phyloP scores from a whole-genome alignment of 805 yeast genomes.

The Vanderwaltozyma tropicalis region DNA sequence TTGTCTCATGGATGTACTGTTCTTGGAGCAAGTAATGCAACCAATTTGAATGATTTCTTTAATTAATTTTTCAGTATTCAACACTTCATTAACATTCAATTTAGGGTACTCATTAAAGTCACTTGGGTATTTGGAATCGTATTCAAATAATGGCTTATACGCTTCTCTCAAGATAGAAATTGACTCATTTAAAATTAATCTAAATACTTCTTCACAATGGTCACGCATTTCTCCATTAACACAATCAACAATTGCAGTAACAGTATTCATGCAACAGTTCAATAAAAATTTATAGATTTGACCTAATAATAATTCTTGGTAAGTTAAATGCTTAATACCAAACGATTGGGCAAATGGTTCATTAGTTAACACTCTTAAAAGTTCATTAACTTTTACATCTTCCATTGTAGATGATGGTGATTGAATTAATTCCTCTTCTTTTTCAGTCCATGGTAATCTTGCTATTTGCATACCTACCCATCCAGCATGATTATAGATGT shows the following conservation, averaged over 20 bases:
- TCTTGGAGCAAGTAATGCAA: constrained; percentile 39
- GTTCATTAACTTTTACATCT: constrained; percentile 13
- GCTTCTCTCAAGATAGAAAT: constrained; percentile 23
- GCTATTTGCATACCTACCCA: constrained; percentile 53
- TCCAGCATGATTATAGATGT: constrained; percentile 54
- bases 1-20: constrained; percentile 42
- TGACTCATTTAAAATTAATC: constrained; percentile 28
- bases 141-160: constrained; percentile 22
- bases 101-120: constrained; percentile 16
- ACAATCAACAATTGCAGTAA: constrained; percentile 69
- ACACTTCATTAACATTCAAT: constrained; percentile 17
- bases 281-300: constrained; percentile 70
- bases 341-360: constrained; percentile 19
- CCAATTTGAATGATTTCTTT: constrained; percentile 33
- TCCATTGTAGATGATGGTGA: constrained; percentile 4
- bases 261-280: constrained; percentile 75
- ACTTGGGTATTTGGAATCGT: constrained; percentile 12
- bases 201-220: constrained; percentile 31
- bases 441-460: constrained; percentile 35
- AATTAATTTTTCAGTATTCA: constrained; percentile 29
- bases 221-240: constrained; percentile 64
- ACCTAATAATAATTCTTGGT: constrained; percentile 40
- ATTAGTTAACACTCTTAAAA: constrained; percentile 23
- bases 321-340: constrained; percentile 27
- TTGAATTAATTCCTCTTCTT: constrained; percentile 12